A percentile compares a stretch with the other conserved stretches of the same genome.
These are phyloP conservation scores for Suillus subluteus DNA, from an alignment of 768 basidiomycete species.

Conservation along the genomic window DNA sequence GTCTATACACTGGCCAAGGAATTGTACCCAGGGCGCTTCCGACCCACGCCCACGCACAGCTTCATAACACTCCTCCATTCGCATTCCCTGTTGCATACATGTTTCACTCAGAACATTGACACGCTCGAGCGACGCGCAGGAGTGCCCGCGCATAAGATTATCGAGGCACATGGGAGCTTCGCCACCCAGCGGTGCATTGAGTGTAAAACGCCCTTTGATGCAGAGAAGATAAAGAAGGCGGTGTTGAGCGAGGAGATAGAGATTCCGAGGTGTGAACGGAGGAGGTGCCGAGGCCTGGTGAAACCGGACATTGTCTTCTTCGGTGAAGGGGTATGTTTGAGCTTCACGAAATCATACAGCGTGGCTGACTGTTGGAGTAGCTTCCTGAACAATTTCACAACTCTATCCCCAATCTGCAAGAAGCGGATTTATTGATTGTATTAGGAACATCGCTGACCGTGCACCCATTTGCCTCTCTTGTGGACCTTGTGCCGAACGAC, in stretches of 20 bases:
- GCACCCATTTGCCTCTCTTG: constrained; percentile 84
- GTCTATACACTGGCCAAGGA: constrained; percentile 94
- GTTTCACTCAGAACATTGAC: constrained; percentile 93
- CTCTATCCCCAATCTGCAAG: constrained; percentile 51
- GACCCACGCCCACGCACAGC: constrained; percentile 88
- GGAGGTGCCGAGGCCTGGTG: constrained; percentile 67
- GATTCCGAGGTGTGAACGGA: constrained; percentile 63
- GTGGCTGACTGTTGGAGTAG: constrained; percentile 39
- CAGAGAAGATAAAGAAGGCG: constrained; percentile 66
- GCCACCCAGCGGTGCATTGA: constrained; percentile 83
- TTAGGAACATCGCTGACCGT: constrained; percentile 91
- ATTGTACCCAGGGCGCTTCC: constrained; percentile 87
- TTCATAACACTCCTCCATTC: constrained; percentile 83
- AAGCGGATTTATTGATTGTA: constrained; percentile 88
- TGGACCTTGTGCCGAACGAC: constrained; percentile 49
- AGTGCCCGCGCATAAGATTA: constrained; percentile 69
- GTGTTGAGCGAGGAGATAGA: constrained; percentile 54
- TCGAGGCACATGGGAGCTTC: constrained; percentile 98
- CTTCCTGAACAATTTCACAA: constrained; percentile 72
- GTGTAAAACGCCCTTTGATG: constrained; percentile 63
- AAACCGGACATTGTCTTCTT: constrained; percentile 98
- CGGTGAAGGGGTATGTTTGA: constrained; percentile 67
- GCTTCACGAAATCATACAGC: constrained; percentile 2
- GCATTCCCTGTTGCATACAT: constrained; percentile 69
- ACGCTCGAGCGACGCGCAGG: constrained; percentile 88